Evolutionary conservation across 345 rosid species (phyloP).

Genomic region (Syzygium grande): DNA sequence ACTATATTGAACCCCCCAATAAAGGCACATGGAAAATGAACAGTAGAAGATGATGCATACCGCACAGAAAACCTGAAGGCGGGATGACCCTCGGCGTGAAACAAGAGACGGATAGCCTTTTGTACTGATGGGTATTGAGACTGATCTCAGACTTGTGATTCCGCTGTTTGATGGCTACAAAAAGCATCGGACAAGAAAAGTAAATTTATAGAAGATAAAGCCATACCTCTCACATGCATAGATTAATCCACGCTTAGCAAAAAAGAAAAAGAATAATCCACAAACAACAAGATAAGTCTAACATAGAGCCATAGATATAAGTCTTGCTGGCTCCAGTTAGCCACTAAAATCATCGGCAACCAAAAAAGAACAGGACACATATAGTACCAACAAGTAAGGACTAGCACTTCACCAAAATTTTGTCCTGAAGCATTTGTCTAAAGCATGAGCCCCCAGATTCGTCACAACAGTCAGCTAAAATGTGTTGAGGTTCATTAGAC

Average conservation of each 20-base stretch:
- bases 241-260: neutral
- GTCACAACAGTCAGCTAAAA: neutral
- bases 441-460: neutral
- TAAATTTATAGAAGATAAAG: neutral
- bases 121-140: slow-evolving; percentile 10
- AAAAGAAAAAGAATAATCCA: neutral
- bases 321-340: neutral
- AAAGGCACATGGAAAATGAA: neutral
- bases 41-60: slow-evolving; percentile 9
- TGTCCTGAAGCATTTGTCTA: neutral
- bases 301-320: neutral
- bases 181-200: neutral
- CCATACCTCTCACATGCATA: neutral
- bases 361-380: neutral
- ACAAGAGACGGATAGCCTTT: slow-evolving; percentile 16
- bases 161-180: neutral
- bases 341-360: neutral
- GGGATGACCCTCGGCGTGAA: slow-evolving; percentile 7
- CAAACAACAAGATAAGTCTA: neutral
- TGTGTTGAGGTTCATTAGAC: neutral
- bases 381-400: neutral
- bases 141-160: slow-evolving; percentile 12
- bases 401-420: neutral
- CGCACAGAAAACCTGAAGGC: slow-evolving; percentile 16
- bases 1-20: neutral